Percentiles rank a stretch among this genome's conserved stretches.
Evolutionary conservation across 108 stramenopile genomes (phyloP).

Genomic region (Conticribra guillardii): DNA sequence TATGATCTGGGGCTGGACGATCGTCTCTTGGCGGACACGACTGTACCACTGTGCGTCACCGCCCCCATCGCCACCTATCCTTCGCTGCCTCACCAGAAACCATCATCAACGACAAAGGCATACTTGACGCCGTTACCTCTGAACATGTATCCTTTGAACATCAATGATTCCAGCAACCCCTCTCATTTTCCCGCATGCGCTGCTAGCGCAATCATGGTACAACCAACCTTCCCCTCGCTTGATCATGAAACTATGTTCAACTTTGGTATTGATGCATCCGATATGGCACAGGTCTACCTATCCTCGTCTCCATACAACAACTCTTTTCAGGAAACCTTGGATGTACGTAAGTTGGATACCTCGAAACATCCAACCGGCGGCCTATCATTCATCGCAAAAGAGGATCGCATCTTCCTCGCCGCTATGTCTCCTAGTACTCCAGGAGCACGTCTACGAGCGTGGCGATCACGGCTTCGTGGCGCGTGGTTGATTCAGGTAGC

Average conservation of each 20-base stretch:
- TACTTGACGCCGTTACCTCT: neutral
- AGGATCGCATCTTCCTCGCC: neutral
- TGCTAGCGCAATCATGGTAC: too few species aligned
- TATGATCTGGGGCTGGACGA: neutral
- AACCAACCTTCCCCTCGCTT: too few species aligned
- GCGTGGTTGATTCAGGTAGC: neutral
- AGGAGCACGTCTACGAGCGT: neutral
- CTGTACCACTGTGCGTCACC: too few species aligned
- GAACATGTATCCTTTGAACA: neutral
- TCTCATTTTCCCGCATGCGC: neutral
- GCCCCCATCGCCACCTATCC: neutral
- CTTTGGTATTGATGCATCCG: too few species aligned
- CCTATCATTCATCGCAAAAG: neutral
- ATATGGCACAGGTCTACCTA: slow-evolving; percentile 3
- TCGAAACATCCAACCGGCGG: too few species aligned
- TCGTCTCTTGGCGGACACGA: neutral
- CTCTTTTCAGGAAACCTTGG: neutral
- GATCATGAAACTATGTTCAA: too few species aligned
- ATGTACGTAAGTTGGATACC: slow-evolving; percentile 1
- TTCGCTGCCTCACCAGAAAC: neutral
- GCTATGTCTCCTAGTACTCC: neutral
- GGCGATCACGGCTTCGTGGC: neutral
- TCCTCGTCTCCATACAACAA: neutral
- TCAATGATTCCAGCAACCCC: too few species aligned
- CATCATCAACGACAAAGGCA: neutral